These are phyloP conservation scores for Cladorrhinum sp. DNA, from an alignment of 2,329 filamentous ascomycete genomes.

Conservation along the genomic window DNA sequence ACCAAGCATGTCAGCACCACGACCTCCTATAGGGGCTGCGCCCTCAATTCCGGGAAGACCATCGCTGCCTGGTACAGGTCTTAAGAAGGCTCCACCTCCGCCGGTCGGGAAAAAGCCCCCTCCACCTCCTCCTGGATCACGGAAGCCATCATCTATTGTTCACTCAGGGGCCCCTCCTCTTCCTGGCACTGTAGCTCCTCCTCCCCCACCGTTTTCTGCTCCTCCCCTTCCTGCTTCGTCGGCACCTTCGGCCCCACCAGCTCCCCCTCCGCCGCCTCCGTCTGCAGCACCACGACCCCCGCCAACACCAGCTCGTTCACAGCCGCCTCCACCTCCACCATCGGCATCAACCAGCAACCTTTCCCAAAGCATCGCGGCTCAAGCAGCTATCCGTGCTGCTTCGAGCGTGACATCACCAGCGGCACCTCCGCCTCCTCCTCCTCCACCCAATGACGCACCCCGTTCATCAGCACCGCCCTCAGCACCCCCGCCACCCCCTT, in stretches of 20 bases:
- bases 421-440: conserved; percentile 36
- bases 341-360: conserved; percentile 31
- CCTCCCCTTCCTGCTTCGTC: conserved; percentile 35
- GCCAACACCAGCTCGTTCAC: conserved; percentile 31
- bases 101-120: conserved; percentile 74
- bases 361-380: conserved; percentile 38
- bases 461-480: conserved; percentile 37
- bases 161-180: conserved; percentile 35
- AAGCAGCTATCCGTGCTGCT: conserved; percentile 40
- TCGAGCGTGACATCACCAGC: conserved; percentile 29
- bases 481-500: conserved; percentile 41
- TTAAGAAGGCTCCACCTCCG: conserved; percentile 68
- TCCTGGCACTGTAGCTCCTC: conserved; percentile 34
- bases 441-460: conserved; percentile 38
- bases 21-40: conserved; percentile 56
- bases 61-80: conserved; percentile 42
- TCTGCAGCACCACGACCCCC: conserved; percentile 44
- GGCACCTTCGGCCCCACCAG: conserved; percentile 29
- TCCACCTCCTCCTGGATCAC: conserved; percentile 58
- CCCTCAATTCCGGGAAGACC: conserved; percentile 59
- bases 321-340: conserved; percentile 35
- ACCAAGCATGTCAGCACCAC: conserved; percentile 54
- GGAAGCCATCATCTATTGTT: conserved; percentile 52
- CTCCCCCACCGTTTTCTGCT: conserved; percentile 36
- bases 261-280: conserved; percentile 45